Evolutionary conservation across 1,139 yeast genomes (phyloP), one percentile per base, ranked within the genome.

Genomic region (Saccharomycopsis crataegensis): DNA sequence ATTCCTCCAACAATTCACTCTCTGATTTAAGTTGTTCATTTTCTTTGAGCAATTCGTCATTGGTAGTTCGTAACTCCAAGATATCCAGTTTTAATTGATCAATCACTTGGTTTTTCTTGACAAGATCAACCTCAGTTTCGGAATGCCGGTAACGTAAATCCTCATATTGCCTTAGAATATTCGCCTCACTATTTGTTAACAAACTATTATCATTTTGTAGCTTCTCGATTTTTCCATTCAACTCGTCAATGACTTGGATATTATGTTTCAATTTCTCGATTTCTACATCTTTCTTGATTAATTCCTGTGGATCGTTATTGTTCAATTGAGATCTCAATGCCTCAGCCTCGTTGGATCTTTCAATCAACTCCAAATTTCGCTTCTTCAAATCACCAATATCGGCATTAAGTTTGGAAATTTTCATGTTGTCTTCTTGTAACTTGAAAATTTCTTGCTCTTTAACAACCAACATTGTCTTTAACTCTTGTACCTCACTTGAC

Each of bases 11-110:
- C 16, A 59, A 54, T 36, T 60, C 37, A 11, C 56, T 31, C 33
- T 62, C 62, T 3, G 52, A 50, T 46, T 62, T 59, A 1, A 64
- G 50, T 17, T 62, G 62, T 36, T 58, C 53, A 1, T 59, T 41
- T 43, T 63, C 61, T 12, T 53, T 33, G 54, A 69, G 72, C 17
- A 70, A 63, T 43, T 43, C 48, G 28, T 44, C 46, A 31, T 48
- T 50, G 14, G 32, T 11, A 31, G 42, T 14, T 49, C 54, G 44
- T 42, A 54, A 45, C 12, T 14, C 17, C 40, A 51, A 8, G 31
- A 42, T 16, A 14, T 40, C 31, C 11, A 45, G 32, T 46, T 57
- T 53, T 22, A 57, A 44, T n/a, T 52, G 34, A 34, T 53, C 52
- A 49, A 59, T 41, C 49, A 59, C 61, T 43, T 56, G 54, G 54